phyloP scores from a whole-genome alignment of 176 grass and related monocot species.

The Carex pumila region DNA sequence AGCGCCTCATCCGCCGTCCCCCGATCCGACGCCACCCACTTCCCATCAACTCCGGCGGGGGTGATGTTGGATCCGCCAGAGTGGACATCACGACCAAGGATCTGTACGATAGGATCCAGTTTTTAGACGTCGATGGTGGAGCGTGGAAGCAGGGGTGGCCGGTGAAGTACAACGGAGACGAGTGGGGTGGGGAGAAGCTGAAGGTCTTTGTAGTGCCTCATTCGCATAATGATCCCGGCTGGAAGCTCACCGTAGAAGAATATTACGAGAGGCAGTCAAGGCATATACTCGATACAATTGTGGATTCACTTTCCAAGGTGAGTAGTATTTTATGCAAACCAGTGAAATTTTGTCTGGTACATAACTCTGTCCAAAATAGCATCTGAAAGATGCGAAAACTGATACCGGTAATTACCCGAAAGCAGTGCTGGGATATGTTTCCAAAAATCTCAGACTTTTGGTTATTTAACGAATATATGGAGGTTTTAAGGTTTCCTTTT shows the following conservation, averaged over 20 bases:
- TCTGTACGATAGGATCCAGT: constrained; percentile 91
- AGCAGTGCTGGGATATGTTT: no score
- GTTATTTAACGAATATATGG: no score
- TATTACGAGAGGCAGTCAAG: constrained; percentile 88
- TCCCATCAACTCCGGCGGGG: constrained; percentile 22
- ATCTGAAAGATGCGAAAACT: no score
- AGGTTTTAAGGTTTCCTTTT: no score
- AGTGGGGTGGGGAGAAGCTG: constrained; percentile 85
- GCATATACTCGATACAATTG: constrained; percentile 79
- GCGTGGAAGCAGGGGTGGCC: constrained; percentile 96
- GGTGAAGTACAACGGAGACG: constrained; percentile 60
- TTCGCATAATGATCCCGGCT: constrained; percentile 95
- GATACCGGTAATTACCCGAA: no score
- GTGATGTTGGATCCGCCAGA: neutral
- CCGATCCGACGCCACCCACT: constrained; percentile 46
- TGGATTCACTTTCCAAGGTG: constrained; percentile 67
- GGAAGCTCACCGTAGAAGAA: constrained; percentile 90
- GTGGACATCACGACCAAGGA: constrained; percentile 86
- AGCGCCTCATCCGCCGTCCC: constrained; percentile 45
- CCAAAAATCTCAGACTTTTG: no score
- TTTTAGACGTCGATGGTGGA: constrained; percentile 71
- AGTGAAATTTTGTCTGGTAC: no score
- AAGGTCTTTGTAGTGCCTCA: constrained; percentile 97
- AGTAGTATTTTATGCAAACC: no score
- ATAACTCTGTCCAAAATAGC: no score